phyloP scores from a whole-genome alignment of 352 stramenopile species.

The Globisporangium parvum region DNA sequence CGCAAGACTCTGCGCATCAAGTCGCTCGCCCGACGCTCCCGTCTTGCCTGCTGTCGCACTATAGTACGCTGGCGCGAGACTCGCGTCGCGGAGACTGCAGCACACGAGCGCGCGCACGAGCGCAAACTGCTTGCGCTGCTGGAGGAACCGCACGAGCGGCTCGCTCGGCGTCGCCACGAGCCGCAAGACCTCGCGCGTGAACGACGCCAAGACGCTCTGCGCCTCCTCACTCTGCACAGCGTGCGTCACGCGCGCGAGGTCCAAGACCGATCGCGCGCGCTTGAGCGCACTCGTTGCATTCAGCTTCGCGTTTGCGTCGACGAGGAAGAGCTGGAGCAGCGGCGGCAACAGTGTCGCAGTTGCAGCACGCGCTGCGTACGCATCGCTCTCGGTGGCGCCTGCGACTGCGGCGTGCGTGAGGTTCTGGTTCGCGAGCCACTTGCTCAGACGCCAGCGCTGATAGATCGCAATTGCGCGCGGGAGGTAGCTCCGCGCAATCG shows the following conservation, averaged over 20 bases:
- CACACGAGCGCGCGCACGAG: conserved; percentile 62
- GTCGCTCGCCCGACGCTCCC: conserved; percentile 23
- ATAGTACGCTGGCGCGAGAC: conserved; percentile 14
- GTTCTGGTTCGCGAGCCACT: conserved; percentile 53
- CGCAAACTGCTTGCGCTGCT: conserved; percentile 63
- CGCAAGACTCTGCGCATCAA: conserved; percentile 19
- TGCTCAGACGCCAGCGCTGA: conserved; percentile 64
- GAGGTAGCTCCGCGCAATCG: conserved; percentile 38
- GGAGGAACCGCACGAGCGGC: conserved; percentile 46
- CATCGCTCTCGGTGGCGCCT: conserved; percentile 38
- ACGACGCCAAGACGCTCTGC: conserved; percentile 44
- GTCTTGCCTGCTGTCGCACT: no score
- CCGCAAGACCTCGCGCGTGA: conserved; percentile 49
- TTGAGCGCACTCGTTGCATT: conserved; percentile 43
- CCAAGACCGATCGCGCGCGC: conserved; percentile 42
- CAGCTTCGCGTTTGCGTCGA: conserved; percentile 47
- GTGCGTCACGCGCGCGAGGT: conserved; percentile 27
- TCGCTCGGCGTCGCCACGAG: conserved; percentile 50
- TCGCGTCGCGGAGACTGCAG: conserved; percentile 55
- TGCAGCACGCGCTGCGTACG: conserved; percentile 22
- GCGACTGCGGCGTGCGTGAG: conserved; percentile 30
- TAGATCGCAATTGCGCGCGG: conserved; percentile 62
- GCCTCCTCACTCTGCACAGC: conserved; percentile 49
- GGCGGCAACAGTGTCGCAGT: conserved; percentile 45
- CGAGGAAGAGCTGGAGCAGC: conserved; percentile 59